Conservation (phyloP, 345 rosid species). For the Hypericum perforatum region DNA sequence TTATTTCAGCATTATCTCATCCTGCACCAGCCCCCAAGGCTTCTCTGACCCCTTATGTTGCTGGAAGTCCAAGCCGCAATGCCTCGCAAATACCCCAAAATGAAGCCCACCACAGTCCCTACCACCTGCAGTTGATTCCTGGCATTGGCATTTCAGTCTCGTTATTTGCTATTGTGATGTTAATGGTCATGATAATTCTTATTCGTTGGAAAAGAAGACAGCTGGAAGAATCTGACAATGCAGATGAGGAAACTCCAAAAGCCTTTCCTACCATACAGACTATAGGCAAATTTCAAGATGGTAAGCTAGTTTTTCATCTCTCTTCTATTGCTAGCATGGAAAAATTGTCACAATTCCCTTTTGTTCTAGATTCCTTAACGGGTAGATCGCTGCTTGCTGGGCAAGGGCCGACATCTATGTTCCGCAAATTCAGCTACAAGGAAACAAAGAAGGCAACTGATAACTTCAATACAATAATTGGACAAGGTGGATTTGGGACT, state of each 20-base stretch:
- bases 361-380: not conserved
- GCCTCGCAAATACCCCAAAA: slow-evolving; percentile 27
- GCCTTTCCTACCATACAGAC: slow-evolving; percentile 38
- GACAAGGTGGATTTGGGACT: slow-evolving; percentile 89
- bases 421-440: slow-evolving; percentile 65
- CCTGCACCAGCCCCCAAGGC: slow-evolving; percentile 37
- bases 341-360: not conserved
- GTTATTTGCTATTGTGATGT: slow-evolving; percentile 42
- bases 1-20: slow-evolving; percentile 37
- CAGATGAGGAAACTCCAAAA: slow-evolving; percentile 38
- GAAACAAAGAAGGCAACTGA: slow-evolving; percentile 77
- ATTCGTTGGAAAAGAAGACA: slow-evolving; percentile 58
- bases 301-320: slow-evolving; percentile 15
- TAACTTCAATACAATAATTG: slow-evolving; percentile 55
- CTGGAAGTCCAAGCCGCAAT: slow-evolving; percentile 61
- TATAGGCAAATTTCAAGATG: slow-evolving; percentile 55
- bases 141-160: slow-evolving; percentile 63
- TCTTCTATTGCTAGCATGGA: no score
- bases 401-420: slow-evolving; percentile 57
- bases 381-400: slow-evolving; percentile 5
- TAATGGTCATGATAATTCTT: slow-evolving; percentile 54
- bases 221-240: slow-evolving; percentile 40
- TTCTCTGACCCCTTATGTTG: slow-evolving; percentile 48
- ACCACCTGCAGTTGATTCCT: slow-evolving; percentile 59
- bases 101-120: slow-evolving; percentile 33